Conservation (phyloP, 2,329 filamentous ascomycete genomes). For the Capronia epimyces region DNA sequence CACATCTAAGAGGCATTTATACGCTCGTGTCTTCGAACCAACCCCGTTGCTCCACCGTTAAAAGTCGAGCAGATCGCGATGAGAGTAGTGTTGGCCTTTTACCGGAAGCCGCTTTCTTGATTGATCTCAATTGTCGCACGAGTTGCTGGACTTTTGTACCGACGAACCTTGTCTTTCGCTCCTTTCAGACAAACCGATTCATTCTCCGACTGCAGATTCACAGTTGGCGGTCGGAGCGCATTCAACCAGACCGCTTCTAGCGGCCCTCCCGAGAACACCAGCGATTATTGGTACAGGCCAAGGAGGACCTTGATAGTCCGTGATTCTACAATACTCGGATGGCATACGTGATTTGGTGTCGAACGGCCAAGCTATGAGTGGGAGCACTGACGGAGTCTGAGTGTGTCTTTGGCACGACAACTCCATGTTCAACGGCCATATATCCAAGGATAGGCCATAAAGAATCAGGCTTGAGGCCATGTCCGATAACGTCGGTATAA, state of each 20-base stretch:
- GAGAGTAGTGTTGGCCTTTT: not conserved
- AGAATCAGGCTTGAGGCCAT: slow-evolving; percentile 5
- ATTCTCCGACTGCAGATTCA: not conserved
- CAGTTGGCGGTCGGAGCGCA: not conserved
- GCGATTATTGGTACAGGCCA: not conserved
- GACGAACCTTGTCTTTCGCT: not conserved
- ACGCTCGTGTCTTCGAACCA: not conserved
- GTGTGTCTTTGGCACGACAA: not conserved
- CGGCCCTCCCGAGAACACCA: not conserved
- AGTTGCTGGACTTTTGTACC: not conserved
- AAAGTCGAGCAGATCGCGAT: not conserved
- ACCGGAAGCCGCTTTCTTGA: not conserved
- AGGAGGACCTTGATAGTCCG: not conserved
- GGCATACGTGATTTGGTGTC: slow-evolving; percentile 6
- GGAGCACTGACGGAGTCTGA: slow-evolving; percentile 2
- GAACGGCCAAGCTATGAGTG: slow-evolving; percentile 8
- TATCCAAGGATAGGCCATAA: slow-evolving; percentile 1
- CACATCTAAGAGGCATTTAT: not conserved
- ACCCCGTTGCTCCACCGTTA: not conserved
- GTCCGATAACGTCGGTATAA: slow-evolving; percentile 22
- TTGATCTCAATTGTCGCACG: not conserved
- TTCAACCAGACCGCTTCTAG: not conserved
- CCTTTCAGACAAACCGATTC: not conserved
- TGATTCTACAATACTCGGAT: slow-evolving; percentile 2
- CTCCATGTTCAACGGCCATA: slow-evolving; percentile 10